Percentiles rank a stretch among this genome's conserved stretches.
Conservation (phyloP, 176 grass and related monocot species). For the Otatea glauca region DNA sequence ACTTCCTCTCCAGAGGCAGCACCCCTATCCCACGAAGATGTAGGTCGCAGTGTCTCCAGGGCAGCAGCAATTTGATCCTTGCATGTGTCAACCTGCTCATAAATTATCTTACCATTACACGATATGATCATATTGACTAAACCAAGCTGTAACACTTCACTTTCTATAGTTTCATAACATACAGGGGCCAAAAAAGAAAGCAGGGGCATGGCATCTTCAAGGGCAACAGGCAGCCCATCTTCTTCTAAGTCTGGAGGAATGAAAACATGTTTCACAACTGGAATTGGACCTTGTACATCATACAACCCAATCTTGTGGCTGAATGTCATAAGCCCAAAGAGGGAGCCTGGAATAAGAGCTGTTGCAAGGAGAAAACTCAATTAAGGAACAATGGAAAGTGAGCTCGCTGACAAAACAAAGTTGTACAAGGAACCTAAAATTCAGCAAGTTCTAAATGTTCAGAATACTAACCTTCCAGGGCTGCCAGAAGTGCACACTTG, state of each 20-base stretch:
- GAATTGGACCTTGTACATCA: constrained; percentile 89
- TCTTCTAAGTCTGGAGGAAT: constrained; percentile 72
- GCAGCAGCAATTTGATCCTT: constrained; percentile 77
- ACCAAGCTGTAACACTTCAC: constrained; percentile 7
- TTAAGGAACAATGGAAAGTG: constrained; percentile 18
- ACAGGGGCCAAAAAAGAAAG: constrained; percentile 95
- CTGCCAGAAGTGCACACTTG: constrained; percentile 88
- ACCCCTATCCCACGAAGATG: constrained; percentile 86
- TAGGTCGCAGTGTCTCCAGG: constrained; percentile 79
- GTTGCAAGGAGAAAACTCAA: constrained; percentile 53
- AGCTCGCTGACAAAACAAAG: neutral
- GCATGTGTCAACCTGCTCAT: constrained; percentile 77
- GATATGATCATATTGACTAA: neutral
- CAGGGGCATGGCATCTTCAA: constrained; percentile 92
- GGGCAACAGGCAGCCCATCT: constrained; percentile 53
- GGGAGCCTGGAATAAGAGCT: constrained; percentile 86
- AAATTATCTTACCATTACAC: constrained; percentile 18
- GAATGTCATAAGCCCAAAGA: constrained; percentile 93
- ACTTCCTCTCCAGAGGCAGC: constrained; percentile 68
- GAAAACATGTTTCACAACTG: constrained; percentile 92
- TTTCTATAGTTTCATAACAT: constrained; percentile 39
- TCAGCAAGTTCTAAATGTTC: constrained; percentile 28
- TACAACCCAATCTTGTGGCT: constrained; percentile 97
- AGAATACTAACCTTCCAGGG: constrained; percentile 72
- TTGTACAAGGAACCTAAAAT: constrained; percentile 8